Conservation (phyloP, 148 eudicot genomes). For the Rheum nobile region DNA sequence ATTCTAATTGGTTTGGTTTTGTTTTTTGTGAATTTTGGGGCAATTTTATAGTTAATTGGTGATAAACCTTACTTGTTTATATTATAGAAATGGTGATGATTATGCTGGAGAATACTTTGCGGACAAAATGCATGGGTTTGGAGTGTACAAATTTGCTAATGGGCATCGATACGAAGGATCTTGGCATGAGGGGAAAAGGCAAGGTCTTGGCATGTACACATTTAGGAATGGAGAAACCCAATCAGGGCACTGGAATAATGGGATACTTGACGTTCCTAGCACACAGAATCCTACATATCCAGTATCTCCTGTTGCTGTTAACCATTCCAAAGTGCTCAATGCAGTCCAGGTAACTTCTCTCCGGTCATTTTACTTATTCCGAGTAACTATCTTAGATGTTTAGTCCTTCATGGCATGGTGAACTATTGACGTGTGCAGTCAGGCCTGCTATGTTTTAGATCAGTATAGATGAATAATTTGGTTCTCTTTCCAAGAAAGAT, state of each 20-base stretch:
- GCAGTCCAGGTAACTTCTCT: constrained; percentile 54
- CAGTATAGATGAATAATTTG: not conserved
- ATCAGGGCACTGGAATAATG: constrained; percentile 91
- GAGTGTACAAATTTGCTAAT: constrained; percentile 72
- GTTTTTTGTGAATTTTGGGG: not conserved
- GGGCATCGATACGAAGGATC: constrained; percentile 91
- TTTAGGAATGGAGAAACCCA: constrained; percentile 89
- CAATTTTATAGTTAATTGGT: not conserved
- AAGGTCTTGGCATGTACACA: constrained; percentile 94
- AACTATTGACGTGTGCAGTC: not conserved
- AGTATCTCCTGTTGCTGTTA: constrained; percentile 79
- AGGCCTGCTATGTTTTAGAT: not conserved
- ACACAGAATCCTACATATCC: constrained; percentile 53
- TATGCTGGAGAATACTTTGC: constrained; percentile 97
- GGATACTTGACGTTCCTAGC: constrained; percentile 76
- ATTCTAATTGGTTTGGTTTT: not conserved
- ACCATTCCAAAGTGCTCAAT: constrained; percentile 90
- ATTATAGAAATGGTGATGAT: constrained; percentile 61
- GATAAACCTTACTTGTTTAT: not conserved
- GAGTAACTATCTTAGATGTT: not conserved
- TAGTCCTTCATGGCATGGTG: not conserved
- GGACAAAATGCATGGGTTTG: constrained; percentile 96
- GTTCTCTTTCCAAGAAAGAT: not conserved
- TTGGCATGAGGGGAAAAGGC: constrained; percentile 96
- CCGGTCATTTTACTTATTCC: not conserved